phyloP scores from a whole-genome alignment of 1,139 yeast species.

The Geotrichum europaeum region DNA sequence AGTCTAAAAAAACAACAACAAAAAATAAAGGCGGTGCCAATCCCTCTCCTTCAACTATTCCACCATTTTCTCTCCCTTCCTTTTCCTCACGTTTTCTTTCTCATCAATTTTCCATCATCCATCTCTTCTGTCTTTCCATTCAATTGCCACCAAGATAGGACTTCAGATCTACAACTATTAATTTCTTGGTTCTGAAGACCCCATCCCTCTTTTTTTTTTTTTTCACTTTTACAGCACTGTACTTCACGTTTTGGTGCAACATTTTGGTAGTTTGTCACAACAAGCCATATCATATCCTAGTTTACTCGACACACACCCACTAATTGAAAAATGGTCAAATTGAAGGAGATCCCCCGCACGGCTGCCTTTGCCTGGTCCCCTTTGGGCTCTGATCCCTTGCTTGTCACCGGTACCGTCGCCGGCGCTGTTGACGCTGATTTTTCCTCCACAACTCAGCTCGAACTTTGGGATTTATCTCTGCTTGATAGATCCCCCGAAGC shows the following conservation, averaged over 20 bases:
- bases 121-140: background rate
- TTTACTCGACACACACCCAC: background rate
- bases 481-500: slow-evolving; percentile 36
- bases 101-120: background rate
- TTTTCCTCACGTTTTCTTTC: background rate
- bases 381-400: slow-evolving; percentile 56
- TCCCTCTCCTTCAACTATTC: background rate
- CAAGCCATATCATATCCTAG: background rate
- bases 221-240: background rate
- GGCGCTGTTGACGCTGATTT: slow-evolving; percentile 91
- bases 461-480: slow-evolving; percentile 69
- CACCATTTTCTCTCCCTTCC: background rate
- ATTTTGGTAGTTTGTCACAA: background rate
- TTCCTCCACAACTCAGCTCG: slow-evolving; percentile 68
- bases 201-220: background rate
- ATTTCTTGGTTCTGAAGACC: background rate
- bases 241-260: background rate
- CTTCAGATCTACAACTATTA: background rate
- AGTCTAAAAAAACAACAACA: background rate
- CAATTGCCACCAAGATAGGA: background rate
- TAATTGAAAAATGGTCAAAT: slow-evolving; percentile 56
- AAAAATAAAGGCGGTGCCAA: background rate
- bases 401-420: slow-evolving; percentile 89
- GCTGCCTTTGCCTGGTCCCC: slow-evolving; percentile 95
- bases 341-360: slow-evolving; percentile 76